Evolutionary conservation across 2,329 filamentous ascomycete species (phyloP), one percentile per base, ranked within the genome.

Genomic region (Fusarium domesticum): DNA sequence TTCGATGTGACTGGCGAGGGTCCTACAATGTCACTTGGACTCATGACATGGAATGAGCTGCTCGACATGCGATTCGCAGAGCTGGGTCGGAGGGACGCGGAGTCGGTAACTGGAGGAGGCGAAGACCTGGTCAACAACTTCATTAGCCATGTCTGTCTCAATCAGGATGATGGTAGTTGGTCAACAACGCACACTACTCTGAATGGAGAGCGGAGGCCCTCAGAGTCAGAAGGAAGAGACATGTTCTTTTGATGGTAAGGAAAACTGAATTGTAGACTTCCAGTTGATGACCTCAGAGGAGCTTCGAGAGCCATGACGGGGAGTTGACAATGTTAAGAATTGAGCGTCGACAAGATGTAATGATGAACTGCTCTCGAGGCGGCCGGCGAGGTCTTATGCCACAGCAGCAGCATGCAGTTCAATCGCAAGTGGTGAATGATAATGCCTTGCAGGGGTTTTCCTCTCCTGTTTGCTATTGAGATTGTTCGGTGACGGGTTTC

Each of bases 1-100:
- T 87, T 91, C 31, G 89, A 93, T 39, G 89, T 90, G 18, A 92
- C 87, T 6, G 89, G 88, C 15, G 88, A 92, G 8, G 88, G 88
- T 32, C 89, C 87, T 41, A 90, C 84, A 54, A 84, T 79, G 57
- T 86, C 83, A 62, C 77, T 84, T 50, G 85, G 76, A 67, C 81
- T 77, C 66, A 80, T 69, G 25, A 81, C 57, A 63, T 79, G 66
- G 73, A 85, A 73, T 32, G 54, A 49, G 23, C 69, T 73, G 32
- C 77, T 76, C 28, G 72, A 66, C 18, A 76, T 62, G 37, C 73
- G 70, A 47, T 73, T 66, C 39, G 71, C 70, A 20, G 76, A 76
- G 50, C 68, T 68, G 18, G 79, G 78, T 46, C 74, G 78, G 19
- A 80, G 73, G 31, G 71, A 73, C 47, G 70, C 68, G 28, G 70